Evolutionary conservation across 371 early-diverging fungal genomes (phyloP), one percentile per base, ranked within the genome.

Genomic region (Mortierella sp.): DNA sequence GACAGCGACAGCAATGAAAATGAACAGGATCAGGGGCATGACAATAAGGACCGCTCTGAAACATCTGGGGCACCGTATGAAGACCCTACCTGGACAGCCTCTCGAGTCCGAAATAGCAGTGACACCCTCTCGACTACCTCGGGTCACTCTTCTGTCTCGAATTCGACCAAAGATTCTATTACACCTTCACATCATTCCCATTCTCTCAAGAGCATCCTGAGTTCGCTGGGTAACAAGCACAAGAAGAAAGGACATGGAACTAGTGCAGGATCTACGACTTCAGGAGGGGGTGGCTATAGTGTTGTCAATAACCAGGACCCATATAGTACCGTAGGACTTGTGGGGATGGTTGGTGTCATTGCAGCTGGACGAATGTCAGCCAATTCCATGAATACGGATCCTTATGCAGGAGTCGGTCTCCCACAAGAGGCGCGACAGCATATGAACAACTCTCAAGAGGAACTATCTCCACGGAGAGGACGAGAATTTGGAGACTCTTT

Each of bases 61-160:
- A 37, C 9, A 9, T 5, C 37, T 9, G 37, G 9, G 37, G 5
- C 37, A 37, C 37, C 37, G 3, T 37, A 37, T 37, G 37, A 37
- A 5, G 9, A 37, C 9, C 37, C 37, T 5, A 9, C 37, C 9
- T 37, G 37, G 37, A 37, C 9, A 5, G 37, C 37, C 9, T 37
- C 37, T 9, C 37, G 37, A 5, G 37, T 37, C 5, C 53, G 66
- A 15, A 61, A 52, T 45, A 71, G 61, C 28, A 71, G 65, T 18
- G 71, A 71, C 44, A 47, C 71, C 0, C 21, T 57, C 29, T 71
- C 71, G 7, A 26, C 60, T 23, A 47, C 12, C 6, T 60, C 60
- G 16, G 53, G n/a, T 14, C 57, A 30, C 30, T 26, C 26, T 9
- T 16, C 26, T 46, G 28, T 61, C 68, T 37, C 37, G 4, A 56